Evolutionary conservation across 1,284 basidiomycete species (phyloP).

Genomic region (Ceratorhiza oryzae-sativae): DNA sequence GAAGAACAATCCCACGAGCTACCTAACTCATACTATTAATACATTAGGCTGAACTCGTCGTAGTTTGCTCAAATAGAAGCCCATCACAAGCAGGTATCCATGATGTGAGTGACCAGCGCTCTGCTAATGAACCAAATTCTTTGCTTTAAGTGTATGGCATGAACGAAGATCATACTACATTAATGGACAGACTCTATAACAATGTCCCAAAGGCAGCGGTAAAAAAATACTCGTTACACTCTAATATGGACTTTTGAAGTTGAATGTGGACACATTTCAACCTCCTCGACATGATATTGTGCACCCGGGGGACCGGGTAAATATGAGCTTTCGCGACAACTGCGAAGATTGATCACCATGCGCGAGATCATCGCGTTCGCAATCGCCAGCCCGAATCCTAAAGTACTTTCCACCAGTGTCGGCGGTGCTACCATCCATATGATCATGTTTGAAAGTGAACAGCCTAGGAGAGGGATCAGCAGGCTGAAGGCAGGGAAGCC

Average conservation of each 20-base stretch:
- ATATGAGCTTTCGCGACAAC: not conserved
- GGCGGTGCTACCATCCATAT: conserved; percentile 38
- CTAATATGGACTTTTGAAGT: too few species aligned
- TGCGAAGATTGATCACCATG: conserved; percentile 39
- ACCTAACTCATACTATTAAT: conserved; percentile 47
- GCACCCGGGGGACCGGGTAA: too few species aligned
- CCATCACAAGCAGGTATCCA: too few species aligned
- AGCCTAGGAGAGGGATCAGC: conserved; percentile 2
- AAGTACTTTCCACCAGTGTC: conserved; percentile 40
- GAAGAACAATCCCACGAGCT: conserved; percentile 49
- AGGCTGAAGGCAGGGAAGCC: not conserved
- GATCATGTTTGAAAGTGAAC: conserved; percentile 40
- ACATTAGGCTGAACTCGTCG: too few species aligned
- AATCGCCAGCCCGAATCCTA: conserved; percentile 32
- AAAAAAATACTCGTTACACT: too few species aligned
- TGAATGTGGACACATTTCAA: too few species aligned
- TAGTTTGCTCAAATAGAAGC: too few species aligned
- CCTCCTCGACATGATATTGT: too few species aligned
- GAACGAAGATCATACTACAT: not conserved
- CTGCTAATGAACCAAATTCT: too few species aligned
- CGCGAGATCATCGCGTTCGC: conserved; percentile 39
- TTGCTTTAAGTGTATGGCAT: not conserved
- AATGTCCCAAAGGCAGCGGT: too few species aligned
- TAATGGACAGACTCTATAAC: too few species aligned
- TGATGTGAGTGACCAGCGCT: too few species aligned